Percentiles rank a stretch among this genome's conserved stretches.
Evolutionary conservation across 805 yeast species (phyloP).

Genomic region (Hanseniaspora thailandica): DNA sequence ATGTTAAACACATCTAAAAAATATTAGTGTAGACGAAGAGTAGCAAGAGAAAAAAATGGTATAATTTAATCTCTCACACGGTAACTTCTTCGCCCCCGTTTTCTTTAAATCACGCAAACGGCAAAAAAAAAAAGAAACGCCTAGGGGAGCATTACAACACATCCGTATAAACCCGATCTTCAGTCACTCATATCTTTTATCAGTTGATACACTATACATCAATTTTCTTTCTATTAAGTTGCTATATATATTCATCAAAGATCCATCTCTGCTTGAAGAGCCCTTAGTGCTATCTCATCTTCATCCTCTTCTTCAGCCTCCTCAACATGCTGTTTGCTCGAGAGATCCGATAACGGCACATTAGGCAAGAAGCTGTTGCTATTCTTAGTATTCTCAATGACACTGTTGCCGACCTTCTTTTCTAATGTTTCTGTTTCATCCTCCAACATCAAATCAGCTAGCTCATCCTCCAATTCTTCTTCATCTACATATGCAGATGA

Average conservation of each 20-base stretch:
- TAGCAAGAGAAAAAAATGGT: too few relatives aligned
- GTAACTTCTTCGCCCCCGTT: too few relatives aligned
- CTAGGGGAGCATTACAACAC: too few relatives aligned
- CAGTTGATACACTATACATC: not conserved
- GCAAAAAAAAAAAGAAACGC: too few relatives aligned
- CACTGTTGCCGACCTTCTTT: slow-evolving; percentile 18
- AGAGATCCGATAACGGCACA: slow-evolving; percentile 13
- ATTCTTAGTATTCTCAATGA: slow-evolving; percentile 2
- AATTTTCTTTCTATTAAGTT: too few relatives aligned
- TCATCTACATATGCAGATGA: slow-evolving; percentile 57
- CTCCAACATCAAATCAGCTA: slow-evolving; percentile 78
- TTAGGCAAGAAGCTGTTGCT: slow-evolving; percentile 11
- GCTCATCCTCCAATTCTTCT: slow-evolving; percentile 89
- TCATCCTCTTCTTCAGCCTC: slow-evolving; percentile 55
- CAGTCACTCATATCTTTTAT: not conserved
- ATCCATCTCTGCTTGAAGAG: slow-evolving; percentile 80
- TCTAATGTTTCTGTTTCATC: slow-evolving; percentile 50
- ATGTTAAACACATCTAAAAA: too few relatives aligned
- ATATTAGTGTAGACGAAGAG: too few relatives aligned
- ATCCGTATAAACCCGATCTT: not conserved
- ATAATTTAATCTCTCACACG: too few relatives aligned
- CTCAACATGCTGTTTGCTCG: slow-evolving; percentile 21
- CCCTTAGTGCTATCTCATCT: slow-evolving; percentile 70
- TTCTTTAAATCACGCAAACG: too few relatives aligned
- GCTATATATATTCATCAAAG: slow-evolving; percentile 30